These are phyloP conservation scores for Aspergillus viridinutans DNA, from an alignment of 2,329 filamentous ascomycete species.

Conservation along the genomic window DNA sequence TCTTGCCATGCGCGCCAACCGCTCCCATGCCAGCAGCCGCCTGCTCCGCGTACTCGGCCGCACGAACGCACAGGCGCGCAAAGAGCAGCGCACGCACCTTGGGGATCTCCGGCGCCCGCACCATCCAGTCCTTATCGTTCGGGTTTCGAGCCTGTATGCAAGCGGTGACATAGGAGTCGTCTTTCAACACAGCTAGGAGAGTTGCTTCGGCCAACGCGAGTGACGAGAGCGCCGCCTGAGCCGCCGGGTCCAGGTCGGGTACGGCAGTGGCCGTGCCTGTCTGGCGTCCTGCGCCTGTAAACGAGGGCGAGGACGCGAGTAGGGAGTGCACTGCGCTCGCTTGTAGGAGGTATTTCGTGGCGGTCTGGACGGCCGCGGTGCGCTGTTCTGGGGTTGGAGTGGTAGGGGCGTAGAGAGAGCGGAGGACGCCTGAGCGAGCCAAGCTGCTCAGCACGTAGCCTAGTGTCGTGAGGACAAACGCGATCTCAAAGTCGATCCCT, in stretches of 20 bases:
- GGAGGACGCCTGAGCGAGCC: constrained; percentile 67
- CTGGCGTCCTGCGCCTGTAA: constrained; percentile 23
- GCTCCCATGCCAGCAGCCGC: constrained; percentile 53
- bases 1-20: constrained; percentile 25
- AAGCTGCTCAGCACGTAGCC: constrained; percentile 69
- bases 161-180: constrained; percentile 83
- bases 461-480: constrained; percentile 72
- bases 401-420: constrained; percentile 61
- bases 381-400: constrained; percentile 65
- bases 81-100: constrained; percentile 87
- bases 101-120: constrained; percentile 78
- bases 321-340: constrained; percentile 75
- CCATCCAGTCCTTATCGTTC: constrained; percentile 94
- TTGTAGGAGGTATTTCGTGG: constrained; percentile 72
- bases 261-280: constrained; percentile 22
- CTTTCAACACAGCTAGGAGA: constrained; percentile 82
- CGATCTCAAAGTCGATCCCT: constrained; percentile 77
- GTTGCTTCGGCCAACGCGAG: constrained; percentile 84
- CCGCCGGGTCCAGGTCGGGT: constrained; percentile 45
- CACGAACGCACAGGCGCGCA: constrained; percentile 79
- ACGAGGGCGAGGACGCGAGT: constrained; percentile 55
- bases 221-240: constrained; percentile 41
- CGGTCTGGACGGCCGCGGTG: constrained; percentile 63
- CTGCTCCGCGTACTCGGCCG: constrained; percentile 79
- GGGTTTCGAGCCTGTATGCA: constrained; percentile 78